Percentiles rank a stretch among this genome's conserved stretches.
Conservation (phyloP, 176 grass and related monocot species). For the Carex kokanica region DNA sequence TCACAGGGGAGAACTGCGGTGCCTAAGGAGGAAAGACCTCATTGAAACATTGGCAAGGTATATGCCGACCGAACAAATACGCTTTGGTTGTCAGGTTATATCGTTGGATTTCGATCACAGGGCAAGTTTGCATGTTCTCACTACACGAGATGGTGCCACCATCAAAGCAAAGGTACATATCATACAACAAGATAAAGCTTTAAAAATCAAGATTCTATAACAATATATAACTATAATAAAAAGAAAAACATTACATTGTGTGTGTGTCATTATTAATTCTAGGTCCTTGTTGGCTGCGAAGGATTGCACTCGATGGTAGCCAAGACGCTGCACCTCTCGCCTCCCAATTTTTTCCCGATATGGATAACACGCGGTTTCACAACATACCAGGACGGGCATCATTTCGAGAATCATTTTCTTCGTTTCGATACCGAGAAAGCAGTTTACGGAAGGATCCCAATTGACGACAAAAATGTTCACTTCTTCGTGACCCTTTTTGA, state of each 20-base stretch:
- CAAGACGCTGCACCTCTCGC: conserved; percentile 25
- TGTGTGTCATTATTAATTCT: background rate
- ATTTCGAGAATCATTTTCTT: background rate
- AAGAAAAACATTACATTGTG: background rate
- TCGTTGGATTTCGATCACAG: background rate
- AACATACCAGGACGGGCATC: conserved; percentile 22
- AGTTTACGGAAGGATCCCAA: conserved; percentile 26
- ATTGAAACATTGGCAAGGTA: conserved; percentile 24
- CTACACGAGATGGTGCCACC: background rate
- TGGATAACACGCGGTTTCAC: conserved; percentile 30
- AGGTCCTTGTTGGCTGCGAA: conserved; percentile 44
- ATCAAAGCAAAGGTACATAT: conserved; percentile 35
- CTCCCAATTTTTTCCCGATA: conserved; percentile 11
- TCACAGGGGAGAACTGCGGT: conserved; percentile 19
- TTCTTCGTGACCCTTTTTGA: conserved; percentile 5
- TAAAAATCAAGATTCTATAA: background rate
- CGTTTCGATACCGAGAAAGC: background rate
- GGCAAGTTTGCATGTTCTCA: conserved; percentile 19
- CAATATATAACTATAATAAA: background rate
- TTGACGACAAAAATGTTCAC: conserved; percentile 26
- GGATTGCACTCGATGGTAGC: conserved; percentile 38
- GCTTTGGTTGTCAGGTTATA: conserved; percentile 14
- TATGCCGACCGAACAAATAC: conserved; percentile 3
- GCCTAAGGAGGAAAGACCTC: conserved; percentile 21
- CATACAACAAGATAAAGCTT: background rate